Percentiles rank a stretch among this genome's conserved stretches.
These are phyloP conservation scores for Xylariaceae sp. DNA, from an alignment of 2,329 filamentous ascomycete species.

Conservation along the genomic window DNA sequence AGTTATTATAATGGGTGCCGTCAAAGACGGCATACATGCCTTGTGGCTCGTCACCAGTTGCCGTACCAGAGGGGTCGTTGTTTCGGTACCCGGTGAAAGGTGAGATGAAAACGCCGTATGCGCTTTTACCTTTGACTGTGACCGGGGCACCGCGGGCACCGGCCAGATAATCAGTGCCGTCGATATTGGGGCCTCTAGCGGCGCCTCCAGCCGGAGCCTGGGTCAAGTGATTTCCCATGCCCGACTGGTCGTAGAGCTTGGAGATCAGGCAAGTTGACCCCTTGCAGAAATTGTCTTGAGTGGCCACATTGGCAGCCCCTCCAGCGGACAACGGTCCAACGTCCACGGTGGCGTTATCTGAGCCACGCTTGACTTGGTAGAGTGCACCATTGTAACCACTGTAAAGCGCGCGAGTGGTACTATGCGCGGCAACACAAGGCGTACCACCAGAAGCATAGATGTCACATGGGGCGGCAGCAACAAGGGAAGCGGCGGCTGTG, in stretches of 20 bases:
- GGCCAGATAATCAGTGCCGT: conserved; percentile 58
- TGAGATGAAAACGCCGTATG: conserved; percentile 60
- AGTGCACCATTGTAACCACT: conserved; percentile 49
- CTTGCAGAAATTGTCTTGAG: conserved; percentile 60
- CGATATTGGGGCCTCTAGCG: conserved; percentile 47
- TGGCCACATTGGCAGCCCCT: conserved; percentile 57
- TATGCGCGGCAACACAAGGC: conserved; percentile 61
- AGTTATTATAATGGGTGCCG: conserved; percentile 56
- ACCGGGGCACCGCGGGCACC: conserved; percentile 59
- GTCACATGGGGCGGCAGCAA: conserved; percentile 52
- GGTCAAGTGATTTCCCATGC: conserved; percentile 58
- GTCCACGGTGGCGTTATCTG: conserved; percentile 44
- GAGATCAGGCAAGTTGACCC: conserved; percentile 60
- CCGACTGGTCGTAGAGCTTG: conserved; percentile 64
- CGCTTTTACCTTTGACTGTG: conserved; percentile 56
- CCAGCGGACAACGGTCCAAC: conserved; percentile 54
- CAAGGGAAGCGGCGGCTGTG: conserved; percentile 23
- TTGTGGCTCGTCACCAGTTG: conserved; percentile 52
- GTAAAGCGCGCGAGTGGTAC: conserved; percentile 63
- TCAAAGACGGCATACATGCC: conserved; percentile 60
- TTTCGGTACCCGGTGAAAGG: conserved; percentile 63
- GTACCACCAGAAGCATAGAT: conserved; percentile 56
- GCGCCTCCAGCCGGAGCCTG: conserved; percentile 58
- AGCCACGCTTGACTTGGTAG: conserved; percentile 58
- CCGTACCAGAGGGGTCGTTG: conserved; percentile 49